These are phyloP conservation scores for Clavispora vitiphila DNA, from an alignment of 805 yeast genomes.

Conservation along the genomic window DNA sequence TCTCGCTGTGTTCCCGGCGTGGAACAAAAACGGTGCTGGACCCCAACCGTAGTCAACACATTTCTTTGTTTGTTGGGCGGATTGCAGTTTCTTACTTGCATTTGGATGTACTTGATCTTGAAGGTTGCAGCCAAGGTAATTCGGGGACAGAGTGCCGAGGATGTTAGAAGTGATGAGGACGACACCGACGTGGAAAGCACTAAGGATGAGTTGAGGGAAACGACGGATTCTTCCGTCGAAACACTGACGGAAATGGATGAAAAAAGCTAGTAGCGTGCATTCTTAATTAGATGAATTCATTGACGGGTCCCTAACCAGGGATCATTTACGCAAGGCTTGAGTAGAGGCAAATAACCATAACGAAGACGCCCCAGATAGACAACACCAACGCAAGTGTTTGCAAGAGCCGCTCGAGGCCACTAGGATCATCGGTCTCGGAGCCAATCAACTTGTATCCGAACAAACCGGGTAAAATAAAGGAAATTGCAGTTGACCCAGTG, in stretches of 20 bases:
- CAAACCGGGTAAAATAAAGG: conserved; percentile 73
- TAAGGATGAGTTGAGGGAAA: background rate
- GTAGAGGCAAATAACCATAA: conserved; percentile 46
- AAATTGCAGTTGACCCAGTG: conserved; percentile 76
- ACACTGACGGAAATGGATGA: background rate
- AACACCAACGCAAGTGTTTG: conserved; percentile 39
- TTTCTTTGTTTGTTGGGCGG: conserved; percentile 57
- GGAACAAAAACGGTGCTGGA: conserved; percentile 46
- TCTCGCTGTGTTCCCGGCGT: conserved; percentile 36
- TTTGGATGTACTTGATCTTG: conserved; percentile 74
- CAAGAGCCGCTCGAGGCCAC: conserved; percentile 25
- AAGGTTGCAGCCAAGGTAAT: conserved; percentile 68
- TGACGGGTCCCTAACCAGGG: background rate
- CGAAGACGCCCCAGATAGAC: conserved; percentile 48
- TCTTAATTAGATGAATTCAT: background rate
- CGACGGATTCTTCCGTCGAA: background rate
- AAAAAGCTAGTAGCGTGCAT: background rate
- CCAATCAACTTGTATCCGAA: conserved; percentile 62
- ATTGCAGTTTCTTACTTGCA: conserved; percentile 57
- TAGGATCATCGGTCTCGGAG: conserved; percentile 23
- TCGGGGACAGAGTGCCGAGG: conserved; percentile 75
- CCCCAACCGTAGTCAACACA: conserved; percentile 36
- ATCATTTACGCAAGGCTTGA: conserved; percentile 12
- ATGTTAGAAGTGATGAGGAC: conserved; percentile 79
- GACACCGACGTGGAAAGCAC: conserved; percentile 37